A percentile compares a stretch with the other conserved stretches of the same genome.
phyloP scores from a whole-genome alignment of 306 rosid species.

The Prosopis cineraria region DNA sequence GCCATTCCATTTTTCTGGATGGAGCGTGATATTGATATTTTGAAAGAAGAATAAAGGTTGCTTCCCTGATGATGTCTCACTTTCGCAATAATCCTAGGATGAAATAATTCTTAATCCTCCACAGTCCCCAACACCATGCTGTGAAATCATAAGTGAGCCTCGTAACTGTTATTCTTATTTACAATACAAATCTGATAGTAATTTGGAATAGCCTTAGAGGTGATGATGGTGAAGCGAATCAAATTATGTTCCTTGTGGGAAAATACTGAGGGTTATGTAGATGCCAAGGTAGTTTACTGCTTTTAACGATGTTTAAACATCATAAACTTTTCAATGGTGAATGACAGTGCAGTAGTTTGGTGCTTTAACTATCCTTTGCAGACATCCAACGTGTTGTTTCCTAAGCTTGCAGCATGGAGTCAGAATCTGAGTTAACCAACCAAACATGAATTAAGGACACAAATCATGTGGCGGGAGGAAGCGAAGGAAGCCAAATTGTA shows the following conservation, averaged over 20 bases:
- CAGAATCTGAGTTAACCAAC: neutral
- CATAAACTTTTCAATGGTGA: too few relatives aligned
- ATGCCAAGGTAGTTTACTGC: neutral
- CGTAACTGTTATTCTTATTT: neutral
- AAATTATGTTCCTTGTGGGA: neutral
- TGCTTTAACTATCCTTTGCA: too few relatives aligned
- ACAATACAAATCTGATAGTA: neutral
- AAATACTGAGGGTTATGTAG: neutral
- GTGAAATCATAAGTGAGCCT: neutral
- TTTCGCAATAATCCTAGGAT: neutral
- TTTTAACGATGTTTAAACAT: too few relatives aligned
- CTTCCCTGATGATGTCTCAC: neutral
- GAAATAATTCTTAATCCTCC: neutral
- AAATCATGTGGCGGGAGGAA: too few relatives aligned
- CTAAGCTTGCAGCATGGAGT: neutral
- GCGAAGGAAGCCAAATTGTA: neutral
- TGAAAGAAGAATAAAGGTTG: neutral
- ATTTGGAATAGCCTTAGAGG: neutral
- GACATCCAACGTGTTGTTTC: too few relatives aligned
- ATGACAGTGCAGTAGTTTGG: neutral
- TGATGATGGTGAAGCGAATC: neutral
- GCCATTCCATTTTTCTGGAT: neutral
- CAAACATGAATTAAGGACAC: neutral
- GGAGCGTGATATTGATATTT: neutral
- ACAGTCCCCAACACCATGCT: neutral